Evolutionary conservation across 2,329 filamentous ascomycete species (phyloP).

Genomic region (Claviceps sorghi): DNA sequence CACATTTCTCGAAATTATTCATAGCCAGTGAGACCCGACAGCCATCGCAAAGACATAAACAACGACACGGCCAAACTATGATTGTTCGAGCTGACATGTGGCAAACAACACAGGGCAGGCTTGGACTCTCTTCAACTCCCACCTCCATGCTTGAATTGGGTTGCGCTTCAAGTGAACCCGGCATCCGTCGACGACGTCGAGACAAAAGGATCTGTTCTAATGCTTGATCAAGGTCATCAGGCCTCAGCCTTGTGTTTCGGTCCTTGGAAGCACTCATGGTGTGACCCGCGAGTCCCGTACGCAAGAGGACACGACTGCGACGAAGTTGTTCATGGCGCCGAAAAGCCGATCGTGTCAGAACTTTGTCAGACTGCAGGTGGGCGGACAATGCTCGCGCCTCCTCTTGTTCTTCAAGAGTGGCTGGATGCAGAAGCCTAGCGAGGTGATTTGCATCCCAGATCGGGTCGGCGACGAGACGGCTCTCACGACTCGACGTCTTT

Average conservation of each 20-base stretch:
- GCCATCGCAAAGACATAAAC: slow-evolving; percentile 86
- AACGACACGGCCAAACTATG: slow-evolving; percentile 93
- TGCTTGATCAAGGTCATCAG: slow-evolving; percentile 40
- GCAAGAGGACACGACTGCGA: slow-evolving; percentile 45
- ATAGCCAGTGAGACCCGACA: slow-evolving; percentile 85
- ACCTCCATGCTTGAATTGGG: not conserved
- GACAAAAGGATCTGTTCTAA: slow-evolving; percentile 46
- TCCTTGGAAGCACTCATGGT: slow-evolving; percentile 3
- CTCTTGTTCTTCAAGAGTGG: slow-evolving; percentile 59
- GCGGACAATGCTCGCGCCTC: slow-evolving; percentile 71
- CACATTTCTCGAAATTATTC: slow-evolving; percentile 94
- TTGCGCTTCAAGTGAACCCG: not conserved
- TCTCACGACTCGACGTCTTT: slow-evolving; percentile 39
- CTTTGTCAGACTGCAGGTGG: slow-evolving; percentile 54
- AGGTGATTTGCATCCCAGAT: slow-evolving; percentile 54
- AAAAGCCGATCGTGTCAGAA: slow-evolving; percentile 73
- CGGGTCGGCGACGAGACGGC: slow-evolving; percentile 45
- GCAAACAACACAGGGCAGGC: slow-evolving; percentile 86
- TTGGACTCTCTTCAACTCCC: slow-evolving; percentile 52
- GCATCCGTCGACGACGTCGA: slow-evolving; percentile 24
- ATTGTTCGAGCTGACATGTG: slow-evolving; percentile 75
- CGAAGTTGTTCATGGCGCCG: slow-evolving; percentile 52
- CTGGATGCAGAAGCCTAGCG: slow-evolving; percentile 68
- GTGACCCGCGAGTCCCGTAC: slow-evolving; percentile 12
- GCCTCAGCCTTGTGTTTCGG: slow-evolving; percentile 28